phyloP scores from a whole-genome alignment of 2,329 filamentous ascomycete genomes.

The Fusarium hainanense region DNA sequence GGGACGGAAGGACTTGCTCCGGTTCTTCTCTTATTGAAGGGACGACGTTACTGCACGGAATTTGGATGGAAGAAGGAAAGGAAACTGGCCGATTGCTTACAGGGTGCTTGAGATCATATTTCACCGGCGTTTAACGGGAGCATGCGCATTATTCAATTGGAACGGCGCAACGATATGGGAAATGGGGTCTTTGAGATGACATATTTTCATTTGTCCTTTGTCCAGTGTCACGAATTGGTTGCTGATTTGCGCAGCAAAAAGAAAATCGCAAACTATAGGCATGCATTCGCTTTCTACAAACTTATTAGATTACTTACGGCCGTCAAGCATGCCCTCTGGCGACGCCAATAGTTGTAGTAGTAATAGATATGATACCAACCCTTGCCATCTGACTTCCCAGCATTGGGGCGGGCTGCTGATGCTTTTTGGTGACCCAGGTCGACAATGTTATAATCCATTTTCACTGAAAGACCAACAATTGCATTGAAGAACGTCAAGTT shows the following conservation, averaged over 20 bases:
- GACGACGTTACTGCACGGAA: slow-evolving; percentile 13
- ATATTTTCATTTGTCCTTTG: slow-evolving; percentile 30
- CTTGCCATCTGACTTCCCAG: neutral
- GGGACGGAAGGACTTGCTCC: neutral
- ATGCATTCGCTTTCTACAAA: slow-evolving; percentile 29
- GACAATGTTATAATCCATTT: neutral
- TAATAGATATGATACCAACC: slow-evolving; percentile 46
- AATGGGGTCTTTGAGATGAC: slow-evolving; percentile 17
- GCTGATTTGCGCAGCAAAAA: slow-evolving; percentile 25
- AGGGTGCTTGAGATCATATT: slow-evolving; percentile 4
- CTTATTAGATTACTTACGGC: slow-evolving; percentile 39
- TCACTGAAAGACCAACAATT: neutral
- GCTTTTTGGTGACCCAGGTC: neutral
- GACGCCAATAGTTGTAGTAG: slow-evolving; percentile 44
- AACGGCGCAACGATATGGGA: slow-evolving; percentile 34
- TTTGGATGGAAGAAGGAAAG: slow-evolving; percentile 18
- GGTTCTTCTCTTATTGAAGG: slow-evolving; percentile 25
- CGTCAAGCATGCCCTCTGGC: slow-evolving; percentile 34
- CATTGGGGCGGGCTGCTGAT: too few species aligned
- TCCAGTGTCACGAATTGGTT: slow-evolving; percentile 41
- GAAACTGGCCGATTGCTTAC: slow-evolving; percentile 8
- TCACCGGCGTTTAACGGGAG: slow-evolving; percentile 33
- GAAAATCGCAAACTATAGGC: slow-evolving; percentile 19
- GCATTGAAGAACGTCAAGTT: neutral
- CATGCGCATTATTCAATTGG: slow-evolving; percentile 32